Percentiles rank a stretch among this genome's conserved stretches.
phyloP scores from a whole-genome alignment of 1,284 basidiomycete genomes.

The Polyporus tsugae region DNA sequence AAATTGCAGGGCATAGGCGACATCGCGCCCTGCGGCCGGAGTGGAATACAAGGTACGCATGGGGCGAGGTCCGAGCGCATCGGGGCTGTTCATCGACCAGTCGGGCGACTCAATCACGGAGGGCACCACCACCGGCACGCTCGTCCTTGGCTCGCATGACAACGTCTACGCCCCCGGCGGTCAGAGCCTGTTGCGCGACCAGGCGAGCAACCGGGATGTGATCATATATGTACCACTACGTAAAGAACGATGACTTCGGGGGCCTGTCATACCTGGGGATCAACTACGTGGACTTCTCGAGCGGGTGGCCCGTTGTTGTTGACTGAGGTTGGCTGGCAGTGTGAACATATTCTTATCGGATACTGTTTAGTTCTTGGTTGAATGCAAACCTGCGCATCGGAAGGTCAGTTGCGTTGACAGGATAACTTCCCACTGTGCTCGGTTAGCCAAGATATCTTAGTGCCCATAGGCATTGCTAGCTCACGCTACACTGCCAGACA shows the following conservation, averaged over 20 bases:
- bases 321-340: not conserved
- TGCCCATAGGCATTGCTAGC: too few species aligned
- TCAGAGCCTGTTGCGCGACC: slow-evolving; percentile 25
- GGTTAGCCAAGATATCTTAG: too few species aligned
- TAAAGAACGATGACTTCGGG: slow-evolving; percentile 20
- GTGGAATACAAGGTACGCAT: slow-evolving; percentile 39
- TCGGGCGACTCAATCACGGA: slow-evolving; percentile 35
- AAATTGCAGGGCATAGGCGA: not conserved
- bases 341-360: not conserved
- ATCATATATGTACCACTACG: slow-evolving; percentile 31
- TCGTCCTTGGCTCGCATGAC: slow-evolving; percentile 44
- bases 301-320: slow-evolving; percentile 19
- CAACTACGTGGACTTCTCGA: slow-evolving; percentile 22
- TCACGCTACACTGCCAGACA: not conserved
- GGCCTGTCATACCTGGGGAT: slow-evolving; percentile 23
- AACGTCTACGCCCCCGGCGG: slow-evolving; percentile 47
- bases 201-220: slow-evolving; percentile 25
- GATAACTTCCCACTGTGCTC: too few species aligned
- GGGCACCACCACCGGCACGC: slow-evolving; percentile 36
- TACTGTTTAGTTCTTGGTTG: not conserved
- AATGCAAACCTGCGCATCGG: too few species aligned
- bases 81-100: slow-evolving; percentile 41
- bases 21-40: not conserved
- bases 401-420: too few species aligned
- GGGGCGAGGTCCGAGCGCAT: slow-evolving; percentile 37